Conservation (phyloP, 208 protist genomes). For the Crithidia fasciculata region DNA sequence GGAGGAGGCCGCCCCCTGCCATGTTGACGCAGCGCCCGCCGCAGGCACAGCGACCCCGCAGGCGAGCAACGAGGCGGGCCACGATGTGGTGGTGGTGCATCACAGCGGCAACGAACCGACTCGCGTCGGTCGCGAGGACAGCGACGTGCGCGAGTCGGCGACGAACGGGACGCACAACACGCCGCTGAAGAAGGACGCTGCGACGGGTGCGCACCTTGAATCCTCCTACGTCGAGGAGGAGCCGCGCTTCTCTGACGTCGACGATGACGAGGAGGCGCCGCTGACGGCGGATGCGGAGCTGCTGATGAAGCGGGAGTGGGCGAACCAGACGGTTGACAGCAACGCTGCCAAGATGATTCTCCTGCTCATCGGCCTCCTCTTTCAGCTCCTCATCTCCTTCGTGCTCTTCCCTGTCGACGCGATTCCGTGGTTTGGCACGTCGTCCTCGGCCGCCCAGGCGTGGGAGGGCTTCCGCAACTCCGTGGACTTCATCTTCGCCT, state of each 20-base stretch:
- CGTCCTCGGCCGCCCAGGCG: slow-evolving; percentile 38
- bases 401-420: slow-evolving; percentile 72
- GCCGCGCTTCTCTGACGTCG: slow-evolving; percentile 9
- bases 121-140: slow-evolving; percentile 1
- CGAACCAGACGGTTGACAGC: slow-evolving; percentile 59
- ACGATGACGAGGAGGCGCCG: slow-evolving; percentile 27
- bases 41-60: background rate
- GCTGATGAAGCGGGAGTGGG: slow-evolving; percentile 59
- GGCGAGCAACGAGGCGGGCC: background rate
- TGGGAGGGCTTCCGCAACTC: slow-evolving; percentile 58
- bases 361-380: slow-evolving; percentile 63
- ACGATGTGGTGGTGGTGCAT: background rate
- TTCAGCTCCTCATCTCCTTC: slow-evolving; percentile 73
- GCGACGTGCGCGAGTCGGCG: background rate
- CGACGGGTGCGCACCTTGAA: background rate
- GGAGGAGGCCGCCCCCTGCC: background rate
- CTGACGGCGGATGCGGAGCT: slow-evolving; percentile 27
- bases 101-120: slow-evolving; percentile 3
- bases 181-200: slow-evolving; percentile 6
- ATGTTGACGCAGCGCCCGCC: background rate
- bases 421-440: slow-evolving; percentile 80
- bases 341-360: slow-evolving; percentile 77
- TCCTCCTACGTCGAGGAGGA: slow-evolving; percentile 11
- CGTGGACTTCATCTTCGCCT: slow-evolving; percentile 67
- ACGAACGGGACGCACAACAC: background rate